Conservation (phyloP, 202 grass and related monocot species). For the Setaria viridis region DNA sequence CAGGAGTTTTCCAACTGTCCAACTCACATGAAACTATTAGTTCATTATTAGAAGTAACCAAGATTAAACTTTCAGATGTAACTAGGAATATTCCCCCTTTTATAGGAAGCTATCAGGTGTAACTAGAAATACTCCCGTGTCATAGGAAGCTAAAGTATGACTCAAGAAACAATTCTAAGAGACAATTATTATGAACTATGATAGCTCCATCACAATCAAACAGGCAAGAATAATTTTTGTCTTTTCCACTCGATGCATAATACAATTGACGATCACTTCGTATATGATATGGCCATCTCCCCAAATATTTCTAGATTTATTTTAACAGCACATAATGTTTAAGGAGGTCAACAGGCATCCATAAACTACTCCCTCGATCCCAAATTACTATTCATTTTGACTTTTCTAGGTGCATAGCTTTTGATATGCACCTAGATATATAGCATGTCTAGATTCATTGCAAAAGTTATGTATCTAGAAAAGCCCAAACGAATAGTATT, state of each 20-base stretch:
- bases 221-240: background rate
- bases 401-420: too few species aligned
- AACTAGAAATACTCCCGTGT: background rate
- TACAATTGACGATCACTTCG: background rate
- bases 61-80: background rate
- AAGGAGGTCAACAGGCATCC: background rate
- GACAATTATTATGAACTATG: background rate
- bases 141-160: background rate
- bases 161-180: slow-evolving; percentile 12
- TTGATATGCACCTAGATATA: too few species aligned
- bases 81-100: background rate
- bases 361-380: background rate
- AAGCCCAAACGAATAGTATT: too few species aligned
- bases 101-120: background rate
- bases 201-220: slow-evolving; percentile 42
- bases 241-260: background rate
- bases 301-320: slow-evolving; percentile 4
- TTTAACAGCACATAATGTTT: background rate
- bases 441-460: too few species aligned
- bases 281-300: background rate
- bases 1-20: background rate
- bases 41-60: slow-evolving; percentile 6
- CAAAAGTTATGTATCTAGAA: too few species aligned
- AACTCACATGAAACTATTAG: slow-evolving; percentile 22
- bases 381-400: too few species aligned